Evolutionary conservation across 2,329 filamentous ascomycete species (phyloP), one percentile per base, ranked within the genome.

Genomic region (Colletotrichum sp.): DNA sequence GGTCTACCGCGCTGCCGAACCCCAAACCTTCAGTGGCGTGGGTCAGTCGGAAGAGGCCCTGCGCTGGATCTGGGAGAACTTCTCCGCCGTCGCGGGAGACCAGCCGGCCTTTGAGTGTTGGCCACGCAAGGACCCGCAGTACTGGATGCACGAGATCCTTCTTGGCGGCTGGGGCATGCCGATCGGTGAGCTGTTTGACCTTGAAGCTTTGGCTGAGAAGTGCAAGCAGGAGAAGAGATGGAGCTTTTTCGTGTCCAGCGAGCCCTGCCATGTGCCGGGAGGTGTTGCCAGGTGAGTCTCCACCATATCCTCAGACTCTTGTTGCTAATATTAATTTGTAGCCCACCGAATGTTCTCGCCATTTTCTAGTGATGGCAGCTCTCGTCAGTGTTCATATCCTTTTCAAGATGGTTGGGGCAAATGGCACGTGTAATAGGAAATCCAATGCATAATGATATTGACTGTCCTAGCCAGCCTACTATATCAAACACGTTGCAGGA

Each of bases 1-100:
- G n/a, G 26, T 32, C 62, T 69, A 69, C 36, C 75, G 69, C 43
- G 18, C 32, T 28, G 38, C 56, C 52, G 7, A 18, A 10, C 75
- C 75, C 16, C 76, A 77, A n/a, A 63, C 63, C 48, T 77, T 77
- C 58, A 56, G 72, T 70, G 90, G 89, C 1, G 83, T 91, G 3
- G 85, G 89, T 65, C 87, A 87, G 1, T 86, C 85, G 4, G 83
- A 87, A 18, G 85, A 84, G 7, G 87, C 86, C 8, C 83, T 91
- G 16, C 84, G 86, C 48, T 92, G 90, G 90, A 82, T 92, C 21
- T 92, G 90, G 90, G 87, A 91, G 69, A 85, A 88, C 16, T 91
- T 92, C 77, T 83, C 89, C 0, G 91, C 90, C 2, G 86, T 92
- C 0, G 91, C 87, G 0, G 89, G 90, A 4, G 91, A 93, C 73